These are phyloP conservation scores for Isochrysis galbana DNA, from an alignment of 78 protist genomes.

Conservation along the genomic window DNA sequence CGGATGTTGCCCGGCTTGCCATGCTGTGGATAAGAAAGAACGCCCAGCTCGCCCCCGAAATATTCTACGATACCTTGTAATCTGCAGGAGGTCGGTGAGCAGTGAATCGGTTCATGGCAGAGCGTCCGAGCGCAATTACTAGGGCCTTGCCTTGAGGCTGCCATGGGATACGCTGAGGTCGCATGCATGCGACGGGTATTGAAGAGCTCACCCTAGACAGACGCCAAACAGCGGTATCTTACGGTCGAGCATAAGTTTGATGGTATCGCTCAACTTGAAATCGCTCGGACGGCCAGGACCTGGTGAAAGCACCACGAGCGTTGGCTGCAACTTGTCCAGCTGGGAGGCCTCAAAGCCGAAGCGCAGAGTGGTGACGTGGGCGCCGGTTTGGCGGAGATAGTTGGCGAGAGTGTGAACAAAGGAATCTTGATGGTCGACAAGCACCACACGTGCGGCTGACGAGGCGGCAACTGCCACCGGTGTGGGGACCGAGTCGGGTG, in stretches of 20 bases:
- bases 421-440: constrained; percentile 49
- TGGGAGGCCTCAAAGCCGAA: background rate
- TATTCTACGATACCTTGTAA: constrained; percentile 33
- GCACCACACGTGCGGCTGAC: background rate
- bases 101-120: too few species aligned
- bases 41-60: constrained; percentile 37
- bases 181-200: background rate
- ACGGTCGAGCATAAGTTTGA: background rate
- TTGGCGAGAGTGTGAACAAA: constrained; percentile 56
- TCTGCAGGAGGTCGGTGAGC: too few species aligned
- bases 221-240: constrained; percentile 34
- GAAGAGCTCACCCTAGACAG: too few species aligned
- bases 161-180: background rate
- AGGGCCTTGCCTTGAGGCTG: background rate
- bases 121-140: too few species aligned
- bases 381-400: constrained; percentile 44
- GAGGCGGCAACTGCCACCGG: background rate
- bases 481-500: background rate
- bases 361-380: background rate
- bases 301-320: constrained; percentile 39
- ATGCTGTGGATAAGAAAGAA: constrained; percentile 24
- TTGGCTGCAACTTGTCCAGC: constrained; percentile 30
- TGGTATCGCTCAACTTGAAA: background rate
- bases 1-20: constrained; percentile 21
- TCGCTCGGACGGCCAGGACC: constrained; percentile 41